Base-by-base conservation (phyloP, 2,329 filamentous ascomycete genomes). In the Monosporascus ibericus region DNA sequence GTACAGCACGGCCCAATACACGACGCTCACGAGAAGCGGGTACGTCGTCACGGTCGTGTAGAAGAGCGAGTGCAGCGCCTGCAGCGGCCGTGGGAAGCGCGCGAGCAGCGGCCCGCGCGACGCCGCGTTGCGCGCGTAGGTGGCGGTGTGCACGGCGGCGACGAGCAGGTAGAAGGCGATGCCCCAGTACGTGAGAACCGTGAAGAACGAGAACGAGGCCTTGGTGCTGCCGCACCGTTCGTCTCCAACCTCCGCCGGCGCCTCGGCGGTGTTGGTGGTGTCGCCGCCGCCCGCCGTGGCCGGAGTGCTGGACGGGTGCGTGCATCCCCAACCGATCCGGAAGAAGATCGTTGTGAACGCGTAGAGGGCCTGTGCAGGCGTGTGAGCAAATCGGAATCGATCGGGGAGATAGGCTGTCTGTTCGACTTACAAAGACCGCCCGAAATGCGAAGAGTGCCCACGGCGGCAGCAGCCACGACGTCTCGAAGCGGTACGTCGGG, bases 141-240 rank as follows among this genome's bases (percentile, higher is more conserved):
- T 78, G 49, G 82, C 72, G 6, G 87, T 90, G 73, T 95, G 89
- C 18, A 82, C 56, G 18, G 86, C 76, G 1, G 86, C 77, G 63
- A 85, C 73, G 52, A 84, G 75, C 66, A 86, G 86, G 75, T 95
- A 95, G 72, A 92, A 92, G 24, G 81, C 84, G 37, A 92, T 72
- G 2, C 88, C 88, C 88, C 88, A 94, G 76, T 86, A 94, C 9
- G 87, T 89, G 53, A 94, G 74, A 63, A 85, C 76, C 27, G 90
- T 95, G 74, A 95, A 95, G 76, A 83, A 95, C 62, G 85, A 89
- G 74, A 95, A 94, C 40, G 40, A 44, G n/a, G n/a, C 5, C 40
- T 44, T 44, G 8, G 40, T 17, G 14, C 14, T 44, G 18, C 5
- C n/a, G 40, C 40, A 44, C 9, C 40, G 40, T 15, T 20, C 40